A percentile compares a stretch with the other conserved stretches of the same genome.
Conservation (phyloP, 495 filamentous ascomycete species). For the Sordaria brevicollis region DNA sequence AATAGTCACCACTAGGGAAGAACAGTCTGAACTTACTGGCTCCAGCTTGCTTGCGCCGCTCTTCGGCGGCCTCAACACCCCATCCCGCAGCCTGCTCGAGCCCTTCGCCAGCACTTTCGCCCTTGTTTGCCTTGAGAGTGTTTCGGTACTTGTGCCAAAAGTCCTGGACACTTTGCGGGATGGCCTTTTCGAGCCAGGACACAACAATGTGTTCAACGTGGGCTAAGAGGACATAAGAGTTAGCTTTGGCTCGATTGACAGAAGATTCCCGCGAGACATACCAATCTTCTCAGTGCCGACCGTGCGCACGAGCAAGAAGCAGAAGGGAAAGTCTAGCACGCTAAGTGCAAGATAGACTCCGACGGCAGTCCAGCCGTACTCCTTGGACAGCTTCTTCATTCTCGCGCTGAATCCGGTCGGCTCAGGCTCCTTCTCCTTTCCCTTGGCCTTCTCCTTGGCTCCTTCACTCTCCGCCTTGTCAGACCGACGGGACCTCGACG, state of each 20-base stretch:
- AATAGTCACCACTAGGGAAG: background rate
- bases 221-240: conserved; percentile 19
- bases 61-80: conserved; percentile 43
- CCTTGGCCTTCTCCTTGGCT: background rate
- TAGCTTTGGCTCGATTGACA: background rate
- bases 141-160: conserved; percentile 32
- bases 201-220: conserved; percentile 41
- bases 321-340: conserved; percentile 88
- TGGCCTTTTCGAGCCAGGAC: conserved; percentile 33
- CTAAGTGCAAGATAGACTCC: conserved; percentile 79
- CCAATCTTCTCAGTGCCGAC: conserved; percentile 82
- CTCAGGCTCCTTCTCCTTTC: conserved; percentile 15
- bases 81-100: conserved; percentile 33
- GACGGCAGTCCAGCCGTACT: conserved; percentile 92
- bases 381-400: conserved; percentile 71
- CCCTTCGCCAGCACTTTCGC: conserved; percentile 16
- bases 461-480: background rate
- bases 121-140: conserved; percentile 22
- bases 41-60: conserved; percentile 31
- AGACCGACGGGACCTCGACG: conserved; percentile 9
- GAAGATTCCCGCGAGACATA: conserved; percentile 1
- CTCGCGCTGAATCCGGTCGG: conserved; percentile 53
- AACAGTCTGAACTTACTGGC: conserved; percentile 39
- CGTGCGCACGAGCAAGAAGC: conserved; percentile 73
- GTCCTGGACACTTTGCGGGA: conserved; percentile 39